Conservation (phyloP, 2,329 filamentous ascomycete species). For the Colletotrichum eleusines region DNA sequence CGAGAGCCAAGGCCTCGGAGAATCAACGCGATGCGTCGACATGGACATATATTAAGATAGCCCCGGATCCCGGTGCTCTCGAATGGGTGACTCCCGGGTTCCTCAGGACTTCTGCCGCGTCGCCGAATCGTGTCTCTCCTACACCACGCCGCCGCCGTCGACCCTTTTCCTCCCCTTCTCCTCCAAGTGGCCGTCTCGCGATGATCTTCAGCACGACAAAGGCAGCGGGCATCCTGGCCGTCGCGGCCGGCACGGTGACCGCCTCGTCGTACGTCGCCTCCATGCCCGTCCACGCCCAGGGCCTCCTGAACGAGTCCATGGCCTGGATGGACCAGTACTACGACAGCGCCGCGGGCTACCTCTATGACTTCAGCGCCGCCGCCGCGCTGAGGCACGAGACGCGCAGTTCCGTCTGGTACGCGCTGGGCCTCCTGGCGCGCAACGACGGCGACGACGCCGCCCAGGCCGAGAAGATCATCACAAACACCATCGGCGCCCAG, state of each 20-base stretch:
- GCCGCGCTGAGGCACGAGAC: slow-evolving; percentile 67
- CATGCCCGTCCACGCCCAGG: slow-evolving; percentile 49
- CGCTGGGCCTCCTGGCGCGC: slow-evolving; percentile 67
- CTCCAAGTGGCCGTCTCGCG: not conserved
- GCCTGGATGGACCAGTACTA: slow-evolving; percentile 67
- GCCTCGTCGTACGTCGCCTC: slow-evolving; percentile 40
- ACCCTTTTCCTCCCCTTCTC: not conserved
- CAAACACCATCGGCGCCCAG: slow-evolving; percentile 65
- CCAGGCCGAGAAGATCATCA: slow-evolving; percentile 66
- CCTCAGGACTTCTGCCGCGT: slow-evolving; percentile 6
- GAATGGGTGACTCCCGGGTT: not conserved
- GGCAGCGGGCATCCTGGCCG: slow-evolving; percentile 28
- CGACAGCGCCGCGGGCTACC: slow-evolving; percentile 63
- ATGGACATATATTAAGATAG: slow-evolving; percentile 22
- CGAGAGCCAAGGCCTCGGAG: slow-evolving; percentile 23
- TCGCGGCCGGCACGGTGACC: slow-evolving; percentile 23
- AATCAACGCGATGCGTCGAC: not conserved
- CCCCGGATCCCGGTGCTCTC: not conserved
- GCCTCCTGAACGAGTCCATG: slow-evolving; percentile 64
- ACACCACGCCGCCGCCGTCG: not conserved
- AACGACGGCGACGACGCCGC: slow-evolving; percentile 62
- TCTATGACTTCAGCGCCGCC: slow-evolving; percentile 61
- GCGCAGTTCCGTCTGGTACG: slow-evolving; percentile 69
- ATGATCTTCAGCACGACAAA: slow-evolving; percentile 32
- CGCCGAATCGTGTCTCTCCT: not conserved